Conservation (phyloP, 2,329 filamentous ascomycete genomes). For the Arthrobotrys musiformis region DNA sequence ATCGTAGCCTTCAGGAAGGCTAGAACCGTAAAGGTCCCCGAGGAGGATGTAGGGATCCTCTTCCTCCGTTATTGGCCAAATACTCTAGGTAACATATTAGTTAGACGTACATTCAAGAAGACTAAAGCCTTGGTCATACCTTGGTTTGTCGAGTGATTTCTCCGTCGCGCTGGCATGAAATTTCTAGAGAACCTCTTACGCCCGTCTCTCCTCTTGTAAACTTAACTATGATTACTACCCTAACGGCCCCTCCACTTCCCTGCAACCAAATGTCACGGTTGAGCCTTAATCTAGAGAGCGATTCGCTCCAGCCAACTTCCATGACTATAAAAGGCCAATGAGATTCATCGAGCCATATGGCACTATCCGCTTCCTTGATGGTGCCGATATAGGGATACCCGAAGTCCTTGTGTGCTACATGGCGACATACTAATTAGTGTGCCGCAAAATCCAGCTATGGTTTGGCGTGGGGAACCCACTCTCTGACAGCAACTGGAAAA, state of each 20-base stretch:
- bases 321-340: not conserved
- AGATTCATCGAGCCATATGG: not conserved
- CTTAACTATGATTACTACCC: not conserved
- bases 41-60: not conserved
- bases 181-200: not conserved
- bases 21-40: not conserved
- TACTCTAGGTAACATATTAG: not conserved
- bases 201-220: not conserved
- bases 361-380: not conserved
- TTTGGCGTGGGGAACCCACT: too few species aligned
- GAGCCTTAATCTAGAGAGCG: not conserved
- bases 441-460: too few species aligned
- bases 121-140: not conserved
- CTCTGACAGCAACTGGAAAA: too few species aligned
- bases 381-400: not conserved
- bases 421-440: too few species aligned
- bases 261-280: not conserved
- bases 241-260: not conserved
- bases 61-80: not conserved
- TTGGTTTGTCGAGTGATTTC: not conserved
- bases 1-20: not conserved
- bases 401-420: too few species aligned
- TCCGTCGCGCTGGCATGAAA: not conserved
- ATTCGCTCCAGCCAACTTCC: not conserved
- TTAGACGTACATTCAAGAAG: not conserved